phyloP scores from a whole-genome alignment of 2,329 filamentous ascomycete genomes.

The Verticillium zaregamsianum region DNA sequence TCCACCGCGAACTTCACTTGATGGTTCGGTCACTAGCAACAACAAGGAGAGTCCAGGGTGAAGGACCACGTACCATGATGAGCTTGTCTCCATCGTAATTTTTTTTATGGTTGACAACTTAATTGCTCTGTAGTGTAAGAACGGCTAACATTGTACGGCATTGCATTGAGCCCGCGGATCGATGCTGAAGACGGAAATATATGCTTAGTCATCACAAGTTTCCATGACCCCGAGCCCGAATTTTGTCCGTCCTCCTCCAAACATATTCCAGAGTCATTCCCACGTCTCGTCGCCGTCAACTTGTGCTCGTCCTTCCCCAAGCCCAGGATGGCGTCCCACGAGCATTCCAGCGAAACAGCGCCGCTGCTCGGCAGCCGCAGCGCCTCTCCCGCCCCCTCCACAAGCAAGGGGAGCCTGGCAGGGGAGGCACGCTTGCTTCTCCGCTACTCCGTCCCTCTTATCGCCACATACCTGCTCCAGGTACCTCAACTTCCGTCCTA shows the following conservation, averaged over 20 bases:
- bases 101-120: too few species aligned
- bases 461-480: slow-evolving; percentile 45
- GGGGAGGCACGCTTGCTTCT: slow-evolving; percentile 9
- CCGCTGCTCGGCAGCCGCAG: neutral
- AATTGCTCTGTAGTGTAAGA: too few species aligned
- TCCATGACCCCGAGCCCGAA: too few species aligned
- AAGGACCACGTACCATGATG: too few species aligned
- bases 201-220: too few species aligned
- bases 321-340: neutral
- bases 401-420: neutral
- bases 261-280: neutral
- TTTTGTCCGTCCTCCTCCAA: neutral
- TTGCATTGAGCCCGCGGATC: too few species aligned
- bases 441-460: slow-evolving; percentile 41
- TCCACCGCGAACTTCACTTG: too few species aligned
- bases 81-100: too few species aligned
- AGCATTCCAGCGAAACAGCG: neutral
- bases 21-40: too few species aligned
- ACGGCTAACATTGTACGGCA: too few species aligned
- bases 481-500: neutral
- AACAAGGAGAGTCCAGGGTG: too few species aligned
- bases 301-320: neutral
- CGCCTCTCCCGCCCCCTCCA: neutral
- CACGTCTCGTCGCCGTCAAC: neutral
- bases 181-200: too few species aligned